Evolutionary conservation across 2,329 filamentous ascomycete species (phyloP).

Genomic region (Raffaelea arxii): DNA sequence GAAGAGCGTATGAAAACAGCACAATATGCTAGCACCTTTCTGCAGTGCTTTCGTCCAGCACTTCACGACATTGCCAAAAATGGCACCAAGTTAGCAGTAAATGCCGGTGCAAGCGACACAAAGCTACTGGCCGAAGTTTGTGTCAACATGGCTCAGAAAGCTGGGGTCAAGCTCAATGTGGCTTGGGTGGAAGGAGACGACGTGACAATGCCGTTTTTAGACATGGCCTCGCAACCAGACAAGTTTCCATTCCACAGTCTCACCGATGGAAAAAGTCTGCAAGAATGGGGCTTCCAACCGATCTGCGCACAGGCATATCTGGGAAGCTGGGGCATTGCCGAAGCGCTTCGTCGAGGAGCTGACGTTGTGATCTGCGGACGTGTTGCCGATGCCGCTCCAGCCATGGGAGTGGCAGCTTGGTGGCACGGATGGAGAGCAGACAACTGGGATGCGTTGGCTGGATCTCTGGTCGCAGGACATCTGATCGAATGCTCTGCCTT

Average conservation of each 20-base stretch:
- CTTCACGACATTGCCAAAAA: conserved; percentile 17
- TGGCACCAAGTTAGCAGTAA: conserved; percentile 21
- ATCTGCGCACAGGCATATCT: conserved; percentile 11
- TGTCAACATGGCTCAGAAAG: conserved; percentile 11
- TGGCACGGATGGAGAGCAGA: conserved; percentile 13
- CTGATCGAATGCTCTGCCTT: conserved; percentile 18
- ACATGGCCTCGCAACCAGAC: conserved; percentile 7
- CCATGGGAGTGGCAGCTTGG: conserved; percentile 13
- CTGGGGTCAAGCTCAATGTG: conserved; percentile 18
- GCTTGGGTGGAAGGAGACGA: conserved; percentile 24
- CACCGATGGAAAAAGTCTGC: conserved; percentile 8
- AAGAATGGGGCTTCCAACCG: conserved; percentile 11
- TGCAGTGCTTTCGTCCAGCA: conserved; percentile 21
- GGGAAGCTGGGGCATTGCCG: conserved; percentile 16
- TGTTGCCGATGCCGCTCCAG: conserved; percentile 13
- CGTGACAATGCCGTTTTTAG: conserved; percentile 13
- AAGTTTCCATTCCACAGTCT: conserved; percentile 7
- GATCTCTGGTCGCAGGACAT: conserved; percentile 15
- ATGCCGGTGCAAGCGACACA: conserved; percentile 22
- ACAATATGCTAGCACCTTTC: conserved; percentile 20
- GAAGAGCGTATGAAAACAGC: conserved; percentile 13
- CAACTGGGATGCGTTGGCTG: conserved; percentile 13
- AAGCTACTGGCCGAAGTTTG: conserved; percentile 11
- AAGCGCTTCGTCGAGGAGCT: conserved; percentile 10
- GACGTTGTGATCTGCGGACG: conserved; percentile 16